Conservation (phyloP, 2,329 filamentous ascomycete species). For the Hymenoscyphus fraxineus region DNA sequence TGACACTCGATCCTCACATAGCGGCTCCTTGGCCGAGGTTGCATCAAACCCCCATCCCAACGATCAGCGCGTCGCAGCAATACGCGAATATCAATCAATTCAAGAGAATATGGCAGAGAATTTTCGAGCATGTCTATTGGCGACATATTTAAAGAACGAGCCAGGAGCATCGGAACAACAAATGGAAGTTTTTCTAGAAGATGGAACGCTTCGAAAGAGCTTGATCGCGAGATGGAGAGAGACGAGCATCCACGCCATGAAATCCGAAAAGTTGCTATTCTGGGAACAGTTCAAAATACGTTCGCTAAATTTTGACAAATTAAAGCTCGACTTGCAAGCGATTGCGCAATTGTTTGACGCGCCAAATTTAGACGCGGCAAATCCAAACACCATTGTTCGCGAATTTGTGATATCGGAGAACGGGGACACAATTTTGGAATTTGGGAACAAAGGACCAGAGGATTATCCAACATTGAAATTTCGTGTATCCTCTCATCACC, state of each 20-base stretch:
- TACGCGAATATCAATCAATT: conserved; percentile 44
- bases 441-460: conserved; percentile 42
- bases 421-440: conserved; percentile 51
- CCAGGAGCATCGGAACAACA: conserved; percentile 42
- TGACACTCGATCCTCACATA: conserved; percentile 25
- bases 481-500: conserved; percentile 48
- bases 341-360: conserved; percentile 42
- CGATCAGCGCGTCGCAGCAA: conserved; percentile 36
- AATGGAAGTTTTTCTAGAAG: conserved; percentile 42
- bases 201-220: conserved; percentile 41
- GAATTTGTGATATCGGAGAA: conserved; percentile 43
- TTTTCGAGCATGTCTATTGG: conserved; percentile 40
- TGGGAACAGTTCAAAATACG: conserved; percentile 45
- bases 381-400: conserved; percentile 38
- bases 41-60: conserved; percentile 23
- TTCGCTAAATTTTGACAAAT: conserved; percentile 45
- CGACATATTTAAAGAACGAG: conserved; percentile 46
- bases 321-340: conserved; percentile 41
- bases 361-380: conserved; percentile 27
- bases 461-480: conserved; percentile 44
- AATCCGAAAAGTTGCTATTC: conserved; percentile 44
- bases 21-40: conserved; percentile 31
- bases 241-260: conserved; percentile 26
- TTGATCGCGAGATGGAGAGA: conserved; percentile 46
- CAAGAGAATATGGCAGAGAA: conserved; percentile 42